Evolutionary conservation across 305 asterid genomes (phyloP), one percentile per base, ranked within the genome.

Genomic region (Withania somnifera): DNA sequence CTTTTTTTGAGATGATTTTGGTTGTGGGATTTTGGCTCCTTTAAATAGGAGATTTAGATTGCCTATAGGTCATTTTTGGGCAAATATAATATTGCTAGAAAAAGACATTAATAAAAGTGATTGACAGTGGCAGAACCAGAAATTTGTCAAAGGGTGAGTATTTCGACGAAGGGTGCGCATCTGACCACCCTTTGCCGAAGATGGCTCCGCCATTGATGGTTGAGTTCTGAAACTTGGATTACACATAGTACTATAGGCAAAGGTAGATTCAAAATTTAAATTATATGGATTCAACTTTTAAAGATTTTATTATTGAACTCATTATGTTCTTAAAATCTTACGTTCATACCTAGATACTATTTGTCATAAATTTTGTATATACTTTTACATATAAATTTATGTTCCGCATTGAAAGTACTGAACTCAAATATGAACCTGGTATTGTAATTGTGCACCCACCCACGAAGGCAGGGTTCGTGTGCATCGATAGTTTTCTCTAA

Each of bases 31-130:
- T 45, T 71, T 9, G 57, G 57, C 24, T 22, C 24, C 78, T 71
- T 71, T 71, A 71, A 71, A 71, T 71, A 71, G 78, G 78, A 24
- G 3, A 71, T 13, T 22, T 45, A 0, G 47, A 17, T 32, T 64
- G 73, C 73, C 45, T 15, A 63, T 2, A 30, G 45, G 73, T 15
- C 45, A 30, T 7, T 15, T 15, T 64, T 64, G 30, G 47, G 47
- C 10, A 17, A 30, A 9, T 52, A 2, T 67, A 2, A 67, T 34
- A 64, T 32, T 67, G 15, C 17, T 36, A 67, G 51, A 17, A 34
- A 9, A 67, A 67, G 2, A 9, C 51, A n/a, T 32, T 34, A 4
- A 67, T 34, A 63, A 34, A 7, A 63, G 45, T 63, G 14, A 45
- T 30, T 30, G 45, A n/a, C n/a, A n/a, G n/a, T n/a, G n/a, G n/a